Conservation (phyloP, 495 filamentous ascomycete species). For the Hamigera avellanea region DNA sequence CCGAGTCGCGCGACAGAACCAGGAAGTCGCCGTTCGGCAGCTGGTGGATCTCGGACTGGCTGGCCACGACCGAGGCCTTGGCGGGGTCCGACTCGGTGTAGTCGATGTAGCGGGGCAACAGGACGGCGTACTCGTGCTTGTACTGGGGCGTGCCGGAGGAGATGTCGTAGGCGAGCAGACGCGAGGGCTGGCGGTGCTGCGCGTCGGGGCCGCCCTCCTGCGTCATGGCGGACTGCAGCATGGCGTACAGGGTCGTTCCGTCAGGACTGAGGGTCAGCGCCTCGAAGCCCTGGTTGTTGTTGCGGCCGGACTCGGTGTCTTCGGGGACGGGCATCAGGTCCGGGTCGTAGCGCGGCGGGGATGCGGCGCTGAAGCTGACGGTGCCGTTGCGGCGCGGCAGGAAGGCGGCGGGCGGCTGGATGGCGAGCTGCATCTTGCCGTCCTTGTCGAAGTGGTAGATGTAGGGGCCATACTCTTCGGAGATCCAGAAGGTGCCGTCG, state of each 20-base stretch:
- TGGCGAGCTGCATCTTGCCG: slow-evolving; percentile 53
- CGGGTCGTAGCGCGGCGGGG: slow-evolving; percentile 50
- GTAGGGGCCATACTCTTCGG: slow-evolving; percentile 72
- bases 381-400: slow-evolving; percentile 55
- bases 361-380: slow-evolving; percentile 46
- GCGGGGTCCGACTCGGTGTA: slow-evolving; percentile 20
- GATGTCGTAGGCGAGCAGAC: slow-evolving; percentile 56
- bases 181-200: slow-evolving; percentile 39
- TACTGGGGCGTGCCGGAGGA: slow-evolving; percentile 25
- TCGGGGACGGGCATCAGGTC: slow-evolving; percentile 30
- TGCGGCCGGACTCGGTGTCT: slow-evolving; percentile 51
- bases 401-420: slow-evolving; percentile 55
- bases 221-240: slow-evolving; percentile 56
- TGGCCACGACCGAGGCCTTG: slow-evolving; percentile 40
- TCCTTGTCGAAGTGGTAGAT: slow-evolving; percentile 51
- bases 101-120: slow-evolving; percentile 47
- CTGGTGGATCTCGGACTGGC: slow-evolving; percentile 60
- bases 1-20: slow-evolving; percentile 56
- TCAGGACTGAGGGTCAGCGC: slow-evolving; percentile 53
- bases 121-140: slow-evolving; percentile 56
- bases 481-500: slow-evolving; percentile 63
- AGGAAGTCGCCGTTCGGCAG: slow-evolving; percentile 56
- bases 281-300: slow-evolving; percentile 74
- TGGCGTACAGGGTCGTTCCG: slow-evolving; percentile 52
- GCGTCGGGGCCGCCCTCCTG: slow-evolving; percentile 56